A percentile compares a stretch with the other conserved stretches of the same genome.
Conservation (phyloP, 169 alveolate species). For the Neospora caninum region DNA sequence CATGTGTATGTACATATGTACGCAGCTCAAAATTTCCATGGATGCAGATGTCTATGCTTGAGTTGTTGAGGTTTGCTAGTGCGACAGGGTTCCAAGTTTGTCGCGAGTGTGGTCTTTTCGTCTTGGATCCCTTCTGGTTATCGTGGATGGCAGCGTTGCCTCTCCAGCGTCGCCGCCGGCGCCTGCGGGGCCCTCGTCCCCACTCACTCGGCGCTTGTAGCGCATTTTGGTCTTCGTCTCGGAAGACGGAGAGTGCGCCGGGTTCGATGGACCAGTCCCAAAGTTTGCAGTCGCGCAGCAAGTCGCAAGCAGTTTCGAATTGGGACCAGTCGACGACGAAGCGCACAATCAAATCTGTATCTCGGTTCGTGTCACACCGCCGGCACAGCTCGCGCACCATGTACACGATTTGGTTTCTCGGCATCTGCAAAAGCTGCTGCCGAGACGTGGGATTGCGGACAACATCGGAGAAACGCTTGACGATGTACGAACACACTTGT, state of each 20-base stretch:
- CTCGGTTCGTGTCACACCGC: conserved; percentile 58
- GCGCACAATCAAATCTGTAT: conserved; percentile 53
- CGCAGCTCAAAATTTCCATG: too few relatives aligned
- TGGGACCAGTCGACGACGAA: conserved; percentile 66
- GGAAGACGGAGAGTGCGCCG: conserved; percentile 52
- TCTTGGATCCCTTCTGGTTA: not conserved
- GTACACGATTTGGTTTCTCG: conserved; percentile 57
- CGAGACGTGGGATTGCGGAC: conserved; percentile 52
- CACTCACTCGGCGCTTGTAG: conserved; percentile 15
- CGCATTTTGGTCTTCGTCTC: conserved; percentile 42
- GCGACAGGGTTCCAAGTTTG: not conserved
- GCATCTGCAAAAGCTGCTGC: conserved; percentile 62
- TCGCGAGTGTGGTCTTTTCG: not conserved
- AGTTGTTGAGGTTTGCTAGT: not conserved
- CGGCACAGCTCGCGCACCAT: conserved; percentile 59
- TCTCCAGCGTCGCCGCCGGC: not conserved
- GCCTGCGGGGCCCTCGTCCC: not conserved
- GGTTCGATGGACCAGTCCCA: conserved; percentile 65
- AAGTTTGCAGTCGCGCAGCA: conserved; percentile 58
- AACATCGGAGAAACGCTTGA: conserved; percentile 61
- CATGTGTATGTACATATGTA: not conserved
- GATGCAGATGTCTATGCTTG: too few relatives aligned
- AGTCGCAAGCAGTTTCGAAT: conserved; percentile 57
- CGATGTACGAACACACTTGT: conserved; percentile 56
- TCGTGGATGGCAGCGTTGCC: not conserved